phyloP scores from a whole-genome alignment of 768 basidiomycete species.

The Hygrophoropsis aurantiaca region DNA sequence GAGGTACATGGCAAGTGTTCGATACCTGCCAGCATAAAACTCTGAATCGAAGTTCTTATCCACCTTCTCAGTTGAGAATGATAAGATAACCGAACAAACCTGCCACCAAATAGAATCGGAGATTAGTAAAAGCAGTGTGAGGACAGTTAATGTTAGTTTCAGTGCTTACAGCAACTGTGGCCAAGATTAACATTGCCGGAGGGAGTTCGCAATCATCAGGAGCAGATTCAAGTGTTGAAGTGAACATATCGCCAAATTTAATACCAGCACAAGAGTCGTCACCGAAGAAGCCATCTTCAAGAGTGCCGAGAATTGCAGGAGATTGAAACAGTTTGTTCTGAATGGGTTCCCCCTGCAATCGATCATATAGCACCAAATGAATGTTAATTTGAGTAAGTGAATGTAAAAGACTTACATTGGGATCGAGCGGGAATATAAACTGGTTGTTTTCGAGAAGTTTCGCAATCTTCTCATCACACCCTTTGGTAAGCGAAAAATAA shows the following conservation, averaged over 20 bases:
- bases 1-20: too few relatives aligned
- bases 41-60: too few relatives aligned
- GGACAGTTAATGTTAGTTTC: too few relatives aligned
- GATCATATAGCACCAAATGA: too few relatives aligned
- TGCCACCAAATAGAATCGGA: too few relatives aligned
- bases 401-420: background rate
- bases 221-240: background rate
- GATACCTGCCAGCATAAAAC: too few relatives aligned
- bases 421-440: background rate
- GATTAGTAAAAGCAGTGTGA: too few relatives aligned
- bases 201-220: background rate
- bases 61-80: too few relatives aligned
- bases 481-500: background rate
- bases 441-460: slow-evolving; percentile 1
- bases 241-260: background rate
- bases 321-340: background rate
- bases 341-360: too few relatives aligned
- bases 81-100: too few relatives aligned
- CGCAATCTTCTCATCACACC: background rate
- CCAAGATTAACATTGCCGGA: background rate
- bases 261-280: background rate
- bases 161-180: background rate
- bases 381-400: too few relatives aligned
- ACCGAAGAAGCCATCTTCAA: background rate
- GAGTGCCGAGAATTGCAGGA: background rate